Evolutionary conservation across 805 yeast genomes (phyloP).

Genomic region (Lachancea waltii): DNA sequence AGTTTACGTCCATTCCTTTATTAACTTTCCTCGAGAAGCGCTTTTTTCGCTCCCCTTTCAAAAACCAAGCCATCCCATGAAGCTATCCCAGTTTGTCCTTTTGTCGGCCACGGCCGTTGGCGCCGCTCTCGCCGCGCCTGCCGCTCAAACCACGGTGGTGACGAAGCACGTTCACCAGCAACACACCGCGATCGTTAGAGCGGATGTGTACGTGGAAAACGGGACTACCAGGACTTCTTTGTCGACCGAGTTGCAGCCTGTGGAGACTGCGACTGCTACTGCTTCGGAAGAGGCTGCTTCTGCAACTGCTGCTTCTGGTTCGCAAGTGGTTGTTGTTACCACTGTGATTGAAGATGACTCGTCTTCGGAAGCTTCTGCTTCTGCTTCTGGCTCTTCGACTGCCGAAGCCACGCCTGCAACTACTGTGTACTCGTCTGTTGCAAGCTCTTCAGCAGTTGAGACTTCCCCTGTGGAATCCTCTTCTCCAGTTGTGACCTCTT

Average conservation of each 20-base stretch:
- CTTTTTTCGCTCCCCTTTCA: background rate
- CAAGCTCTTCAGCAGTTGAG: background rate
- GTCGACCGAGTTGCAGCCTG: constrained; percentile 15
- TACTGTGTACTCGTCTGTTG: too few relatives aligned
- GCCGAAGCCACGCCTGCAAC: constrained; percentile 2
- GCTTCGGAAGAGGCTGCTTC: constrained; percentile 13
- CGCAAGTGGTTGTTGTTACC: constrained; percentile 2
- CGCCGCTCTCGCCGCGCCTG: constrained; percentile 17
- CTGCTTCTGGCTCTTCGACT: background rate
- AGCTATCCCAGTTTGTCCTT: constrained; percentile 18
- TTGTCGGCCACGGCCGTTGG: constrained; percentile 19
- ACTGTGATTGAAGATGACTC: constrained; percentile 1
- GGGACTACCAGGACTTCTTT: constrained; percentile 24
- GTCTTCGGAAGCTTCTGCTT: constrained; percentile 5
- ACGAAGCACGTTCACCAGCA: constrained; percentile 26
- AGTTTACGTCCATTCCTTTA: constrained; percentile 4
- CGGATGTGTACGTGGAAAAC: constrained; percentile 21
- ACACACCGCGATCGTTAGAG: constrained; percentile 26
- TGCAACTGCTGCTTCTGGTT: constrained; percentile 6
- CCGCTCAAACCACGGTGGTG: constrained; percentile 26
- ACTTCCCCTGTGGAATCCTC: background rate
- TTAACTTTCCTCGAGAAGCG: background rate
- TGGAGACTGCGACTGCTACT: constrained; percentile 9
- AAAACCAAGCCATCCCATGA: constrained; percentile 13
- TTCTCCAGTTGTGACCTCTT: background rate